Evolutionary conservation across 176 grass and related monocot genomes (phyloP), one percentile per base, ranked within the genome.

Genomic region (Calamus simplicifolius): DNA sequence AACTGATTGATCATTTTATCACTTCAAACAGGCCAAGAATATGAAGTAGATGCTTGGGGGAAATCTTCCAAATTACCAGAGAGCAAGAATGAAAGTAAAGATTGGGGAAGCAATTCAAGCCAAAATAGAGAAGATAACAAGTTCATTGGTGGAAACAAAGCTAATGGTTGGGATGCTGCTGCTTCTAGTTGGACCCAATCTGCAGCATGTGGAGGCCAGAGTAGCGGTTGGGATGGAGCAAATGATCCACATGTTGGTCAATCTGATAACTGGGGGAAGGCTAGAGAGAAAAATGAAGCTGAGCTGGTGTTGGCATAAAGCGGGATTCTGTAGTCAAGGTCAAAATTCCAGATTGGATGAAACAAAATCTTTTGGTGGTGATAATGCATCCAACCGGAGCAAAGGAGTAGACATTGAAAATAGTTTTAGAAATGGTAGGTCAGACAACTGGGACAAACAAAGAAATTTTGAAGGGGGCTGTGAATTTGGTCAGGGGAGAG

Each of bases 401-500:
- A 84, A 85, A 68, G 82, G 68, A 74, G 58, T 59, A 48, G 30
- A 57, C 72, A 30, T 18, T 5, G 27, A 59, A 59, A 10, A 21
- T 63, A 54, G 14, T 43, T 43, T 43, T 7, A 75, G 52, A 35
- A 68, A 80, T 50, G 66, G 29, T 72, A 67, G 80, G 58, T 72
- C 66, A 29, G 69, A 15, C 48, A 85, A 52, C 68, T 85, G 82
- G 77, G 72, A 59, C 30, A 72, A 26, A 54, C 57, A 62, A 21
- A 58, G 68, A 77, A 76, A 63, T 54, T 80, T 62, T n/a, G 72
- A 66, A 71, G 81, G 70, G 54, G 65, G 66, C 4, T 5, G 25
- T 78, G 70, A 60, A n/a, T 81, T 76, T 66, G 79, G 73, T 55
- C 80, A 17, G 67, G 80, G 71, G 28, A 27, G 15, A 52, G 65